A percentile compares a stretch with the other conserved stretches of the same genome.
phyloP scores from a whole-genome alignment of 306 rosid genomes.

The Senna siamea region DNA sequence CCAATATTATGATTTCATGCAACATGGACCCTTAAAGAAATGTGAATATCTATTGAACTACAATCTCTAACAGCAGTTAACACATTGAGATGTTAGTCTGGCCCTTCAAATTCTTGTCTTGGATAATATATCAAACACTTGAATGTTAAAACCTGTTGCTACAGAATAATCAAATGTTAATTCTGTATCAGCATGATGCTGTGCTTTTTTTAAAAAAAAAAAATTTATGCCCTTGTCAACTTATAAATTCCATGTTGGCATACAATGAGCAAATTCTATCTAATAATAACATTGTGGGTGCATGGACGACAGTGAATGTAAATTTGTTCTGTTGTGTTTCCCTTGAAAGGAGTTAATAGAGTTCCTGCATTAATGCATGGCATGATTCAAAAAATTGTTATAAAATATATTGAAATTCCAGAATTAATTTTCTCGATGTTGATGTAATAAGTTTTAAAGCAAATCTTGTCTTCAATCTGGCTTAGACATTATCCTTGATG shows the following conservation, averaged over 20 bases:
- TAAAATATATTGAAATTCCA: slow-evolving; percentile 24
- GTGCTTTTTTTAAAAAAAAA: slow-evolving; percentile 17
- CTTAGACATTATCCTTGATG: slow-evolving; percentile 31
- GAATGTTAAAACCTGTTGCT: slow-evolving; percentile 15
- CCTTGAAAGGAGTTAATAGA: slow-evolving; percentile 5
- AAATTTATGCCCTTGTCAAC: slow-evolving; percentile 25
- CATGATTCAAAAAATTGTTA: slow-evolving; percentile 25
- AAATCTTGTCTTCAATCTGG: slow-evolving; percentile 33
- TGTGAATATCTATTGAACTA: slow-evolving; percentile 3
- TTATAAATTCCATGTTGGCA: too few relatives aligned
- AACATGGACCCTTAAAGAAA: background rate
- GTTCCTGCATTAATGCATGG: slow-evolving; percentile 15
- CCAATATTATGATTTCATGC: slow-evolving; percentile 35
- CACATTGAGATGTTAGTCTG: background rate
- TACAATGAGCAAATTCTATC: slow-evolving; percentile 30
- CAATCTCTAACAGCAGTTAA: slow-evolving; percentile 27
- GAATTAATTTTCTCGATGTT: background rate
- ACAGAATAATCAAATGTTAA: slow-evolving; percentile 21
- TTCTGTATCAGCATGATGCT: slow-evolving; percentile 12
- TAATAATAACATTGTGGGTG: slow-evolving; percentile 6
- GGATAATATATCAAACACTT: slow-evolving; percentile 9
- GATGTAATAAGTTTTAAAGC: slow-evolving; percentile 1
- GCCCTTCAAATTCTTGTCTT: slow-evolving; percentile 30
- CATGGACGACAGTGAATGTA: background rate
- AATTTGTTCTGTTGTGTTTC: slow-evolving; percentile 9